Percentiles rank a stretch among this genome's conserved stretches.
These are phyloP conservation scores for Neurospora africana DNA, from an alignment of 495 filamentous ascomycete species.

Conservation along the genomic window DNA sequence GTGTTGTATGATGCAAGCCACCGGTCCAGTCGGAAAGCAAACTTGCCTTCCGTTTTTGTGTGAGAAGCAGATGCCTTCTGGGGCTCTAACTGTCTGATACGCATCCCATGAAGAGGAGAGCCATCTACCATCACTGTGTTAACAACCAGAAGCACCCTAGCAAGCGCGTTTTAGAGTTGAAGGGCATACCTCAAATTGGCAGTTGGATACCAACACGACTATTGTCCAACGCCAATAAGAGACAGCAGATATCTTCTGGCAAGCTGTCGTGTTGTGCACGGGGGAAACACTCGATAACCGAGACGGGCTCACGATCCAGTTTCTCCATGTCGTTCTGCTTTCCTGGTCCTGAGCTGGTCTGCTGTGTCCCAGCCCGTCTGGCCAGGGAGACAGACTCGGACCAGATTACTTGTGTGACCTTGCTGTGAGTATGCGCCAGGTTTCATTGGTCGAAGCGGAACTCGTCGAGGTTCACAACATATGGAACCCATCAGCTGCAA, in stretches of 20 bases:
- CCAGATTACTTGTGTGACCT: constrained; percentile 21
- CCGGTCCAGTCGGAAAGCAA: background rate
- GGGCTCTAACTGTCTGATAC: background rate
- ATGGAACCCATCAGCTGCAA: constrained; percentile 11
- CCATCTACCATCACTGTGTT: background rate
- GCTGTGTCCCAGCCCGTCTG: background rate
- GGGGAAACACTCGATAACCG: background rate
- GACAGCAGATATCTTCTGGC: background rate
- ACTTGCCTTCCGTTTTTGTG: background rate
- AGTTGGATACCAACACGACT: background rate
- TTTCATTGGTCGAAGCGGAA: constrained; percentile 18
- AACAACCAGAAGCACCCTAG: background rate
- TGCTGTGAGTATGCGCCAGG: background rate
- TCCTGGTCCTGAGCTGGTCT: background rate
- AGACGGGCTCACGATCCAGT: background rate
- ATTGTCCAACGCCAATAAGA: background rate
- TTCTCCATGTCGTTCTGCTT: background rate
- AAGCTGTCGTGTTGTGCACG: background rate
- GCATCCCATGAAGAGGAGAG: background rate
- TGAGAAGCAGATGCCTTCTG: background rate
- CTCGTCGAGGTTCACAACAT: constrained; percentile 18
- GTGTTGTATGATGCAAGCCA: background rate
- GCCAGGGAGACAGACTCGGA: constrained; percentile 10
- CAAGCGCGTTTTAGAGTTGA: background rate
- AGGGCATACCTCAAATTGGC: background rate